Conservation (phyloP, 768 basidiomycete species). For the Tulasnella sp. region DNA sequence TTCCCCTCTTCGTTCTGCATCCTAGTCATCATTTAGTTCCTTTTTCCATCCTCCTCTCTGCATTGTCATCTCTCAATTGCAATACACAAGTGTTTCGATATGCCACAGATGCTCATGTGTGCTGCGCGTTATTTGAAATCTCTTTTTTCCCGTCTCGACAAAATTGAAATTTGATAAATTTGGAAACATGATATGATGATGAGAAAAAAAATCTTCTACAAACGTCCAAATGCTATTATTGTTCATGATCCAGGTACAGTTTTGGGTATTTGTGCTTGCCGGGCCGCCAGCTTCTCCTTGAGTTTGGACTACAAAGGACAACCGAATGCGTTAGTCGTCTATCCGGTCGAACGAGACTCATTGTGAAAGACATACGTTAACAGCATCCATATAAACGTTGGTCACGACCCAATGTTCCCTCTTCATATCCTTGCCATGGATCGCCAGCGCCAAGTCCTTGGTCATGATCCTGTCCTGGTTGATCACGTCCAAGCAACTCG, state of each 20-base stretch:
- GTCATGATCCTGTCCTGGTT: conserved; percentile 91
- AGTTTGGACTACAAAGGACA: conserved; percentile 32
- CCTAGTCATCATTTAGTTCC: neutral
- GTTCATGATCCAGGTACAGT: neutral
- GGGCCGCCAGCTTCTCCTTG: conserved; percentile 32
- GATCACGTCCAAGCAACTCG: conserved; percentile 85
- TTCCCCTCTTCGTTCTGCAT: neutral
- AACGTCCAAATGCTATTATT: neutral
- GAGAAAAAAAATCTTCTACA: neutral
- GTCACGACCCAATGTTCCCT: conserved; percentile 97
- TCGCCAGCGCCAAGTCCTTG: conserved; percentile 92
- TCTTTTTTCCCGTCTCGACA: neutral
- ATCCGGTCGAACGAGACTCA: too few species aligned
- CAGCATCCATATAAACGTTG: conserved; percentile 87
- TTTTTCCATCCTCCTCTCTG: neutral
- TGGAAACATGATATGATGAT: neutral
- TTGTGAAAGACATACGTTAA: conserved; percentile 54
- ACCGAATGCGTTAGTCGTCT: neutral
- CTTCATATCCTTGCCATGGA: conserved; percentile 86
- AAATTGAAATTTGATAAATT: neutral
- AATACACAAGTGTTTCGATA: conserved; percentile 4
- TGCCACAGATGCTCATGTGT: neutral
- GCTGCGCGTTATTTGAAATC: neutral
- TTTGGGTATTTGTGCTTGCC: conserved; percentile 10
- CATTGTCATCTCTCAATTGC: neutral